A percentile compares a stretch with the other conserved stretches of the same genome.
Evolutionary conservation across 768 basidiomycete species (phyloP).

Genomic region (Podaxis mareebaensis): DNA sequence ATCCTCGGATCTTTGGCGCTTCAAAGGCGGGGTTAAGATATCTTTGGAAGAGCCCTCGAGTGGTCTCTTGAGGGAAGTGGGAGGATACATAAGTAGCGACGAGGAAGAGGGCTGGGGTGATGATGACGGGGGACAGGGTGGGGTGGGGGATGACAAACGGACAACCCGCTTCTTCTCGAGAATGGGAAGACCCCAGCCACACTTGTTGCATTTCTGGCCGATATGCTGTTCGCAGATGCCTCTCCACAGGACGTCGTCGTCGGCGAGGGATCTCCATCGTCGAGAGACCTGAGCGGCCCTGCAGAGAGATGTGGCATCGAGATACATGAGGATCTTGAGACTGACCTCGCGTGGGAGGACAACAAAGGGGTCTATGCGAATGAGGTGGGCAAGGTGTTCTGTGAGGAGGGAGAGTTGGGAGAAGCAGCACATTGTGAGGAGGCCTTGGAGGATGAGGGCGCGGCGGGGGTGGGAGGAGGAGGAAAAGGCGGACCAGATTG

Average conservation of each 20-base stretch:
- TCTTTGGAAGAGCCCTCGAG: constrained; percentile 28
- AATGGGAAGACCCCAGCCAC: constrained; percentile 95
- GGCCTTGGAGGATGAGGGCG: constrained; percentile 92
- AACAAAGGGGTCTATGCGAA: constrained; percentile 92
- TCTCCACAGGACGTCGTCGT: constrained; percentile 94
- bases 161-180: constrained; percentile 61
- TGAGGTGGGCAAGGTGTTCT: constrained; percentile 87
- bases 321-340: constrained; percentile 82
- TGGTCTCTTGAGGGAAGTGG: constrained; percentile 28
- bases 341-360: constrained; percentile 89
- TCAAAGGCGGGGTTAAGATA: constrained; percentile 38
- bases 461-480: constrained; percentile 89
- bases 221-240: constrained; percentile 99
- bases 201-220: constrained; percentile 93
- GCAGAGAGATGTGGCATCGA: constrained; percentile 92
- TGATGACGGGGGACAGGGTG: constrained; percentile 34
- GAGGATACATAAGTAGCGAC: constrained; percentile 28
- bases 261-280: constrained; percentile 85
- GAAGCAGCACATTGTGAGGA: constrained; percentile 99
- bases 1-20: constrained; percentile 51
- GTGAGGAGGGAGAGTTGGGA: constrained; percentile 96
- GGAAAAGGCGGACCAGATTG: constrained; percentile 96
- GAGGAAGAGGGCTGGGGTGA: constrained; percentile 35
- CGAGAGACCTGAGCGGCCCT: constrained; percentile 89
- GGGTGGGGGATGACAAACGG: constrained; percentile 5